Percentiles rank a stretch among this genome's conserved stretches.
Evolutionary conservation across 2,329 filamentous ascomycete genomes (phyloP).

Genomic region (Aspergillus tanneri): DNA sequence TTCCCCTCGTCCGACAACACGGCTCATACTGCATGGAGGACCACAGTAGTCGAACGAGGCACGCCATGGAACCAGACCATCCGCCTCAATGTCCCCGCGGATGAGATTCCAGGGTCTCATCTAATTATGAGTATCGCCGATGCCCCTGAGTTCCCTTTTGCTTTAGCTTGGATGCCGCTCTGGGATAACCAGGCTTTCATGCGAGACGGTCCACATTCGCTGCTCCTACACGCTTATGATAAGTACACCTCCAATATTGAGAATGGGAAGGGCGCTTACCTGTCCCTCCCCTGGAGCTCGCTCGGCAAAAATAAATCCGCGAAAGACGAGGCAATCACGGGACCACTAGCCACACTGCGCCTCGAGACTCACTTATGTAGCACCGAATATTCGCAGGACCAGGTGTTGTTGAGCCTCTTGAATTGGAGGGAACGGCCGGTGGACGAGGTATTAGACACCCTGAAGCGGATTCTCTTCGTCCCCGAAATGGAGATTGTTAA

Average conservation of each 20-base stretch:
- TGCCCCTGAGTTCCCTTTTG: slow-evolving; percentile 82
- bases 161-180: slow-evolving; percentile 85
- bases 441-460: slow-evolving; percentile 68
- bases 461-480: slow-evolving; percentile 86
- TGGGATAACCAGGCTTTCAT: slow-evolving; percentile 93
- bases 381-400: slow-evolving; percentile 90
- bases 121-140: slow-evolving; percentile 88
- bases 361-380: slow-evolving; percentile 88
- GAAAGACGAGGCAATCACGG: slow-evolving; percentile 71
- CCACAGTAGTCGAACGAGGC: slow-evolving; percentile 73
- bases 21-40: slow-evolving; percentile 82
- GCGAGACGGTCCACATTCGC: slow-evolving; percentile 74
- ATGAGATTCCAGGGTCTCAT: slow-evolving; percentile 79
- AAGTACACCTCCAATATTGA: slow-evolving; percentile 75
- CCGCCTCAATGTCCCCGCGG: slow-evolving; percentile 72
- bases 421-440: slow-evolving; percentile 78
- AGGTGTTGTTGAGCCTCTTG: slow-evolving; percentile 76
- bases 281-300: slow-evolving; percentile 77
- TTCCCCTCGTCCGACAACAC: slow-evolving; percentile 79
- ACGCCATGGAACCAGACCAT: slow-evolving; percentile 87
- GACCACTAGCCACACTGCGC: slow-evolving; percentile 74
- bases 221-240: slow-evolving; percentile 87
- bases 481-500: slow-evolving; percentile 98
- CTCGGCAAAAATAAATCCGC: slow-evolving; percentile 64
- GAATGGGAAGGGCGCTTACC: slow-evolving; percentile 79